Evolutionary conservation across 192 early-diverging fungal genomes (phyloP).

Genomic region (Backusella westeae): DNA sequence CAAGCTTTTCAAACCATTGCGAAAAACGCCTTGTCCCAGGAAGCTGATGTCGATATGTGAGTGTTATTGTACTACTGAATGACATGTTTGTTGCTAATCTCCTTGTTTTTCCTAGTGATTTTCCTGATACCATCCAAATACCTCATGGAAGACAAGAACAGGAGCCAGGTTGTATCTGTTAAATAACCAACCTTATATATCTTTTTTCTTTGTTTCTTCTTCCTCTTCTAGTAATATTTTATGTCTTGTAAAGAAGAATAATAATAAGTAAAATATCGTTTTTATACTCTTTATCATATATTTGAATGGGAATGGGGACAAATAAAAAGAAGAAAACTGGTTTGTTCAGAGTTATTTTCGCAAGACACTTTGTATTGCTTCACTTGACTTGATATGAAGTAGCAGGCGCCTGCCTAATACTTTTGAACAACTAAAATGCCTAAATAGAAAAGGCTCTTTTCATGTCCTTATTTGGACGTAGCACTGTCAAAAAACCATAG

Average conservation of each 20-base stretch:
- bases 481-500: neutral
- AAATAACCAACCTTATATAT: neutral
- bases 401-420: no score
- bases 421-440: no score
- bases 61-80: neutral
- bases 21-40: conserved; percentile 90
- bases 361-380: no score
- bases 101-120: conserved; percentile 11
- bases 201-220: neutral
- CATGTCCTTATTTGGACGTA: neutral
- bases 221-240: neutral
- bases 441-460: neutral
- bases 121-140: conserved; percentile 29
- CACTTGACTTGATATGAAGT: no score
- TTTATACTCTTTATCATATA: neutral
- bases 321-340: no score
- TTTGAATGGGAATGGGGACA: neutral
- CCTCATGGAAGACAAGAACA: conserved; percentile 19
- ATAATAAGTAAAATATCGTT: neutral
- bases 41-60: conserved; percentile 85
- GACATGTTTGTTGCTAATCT: neutral
- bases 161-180: conserved; percentile 20
- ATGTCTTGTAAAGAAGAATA: neutral
- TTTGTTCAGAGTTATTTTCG: no score
- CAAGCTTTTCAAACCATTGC: conserved; percentile 96